Evolutionary conservation across 352 stramenopile genomes (phyloP), one percentile per base, ranked within the genome.

Genomic region (Phytophthora gonapodyides): DNA sequence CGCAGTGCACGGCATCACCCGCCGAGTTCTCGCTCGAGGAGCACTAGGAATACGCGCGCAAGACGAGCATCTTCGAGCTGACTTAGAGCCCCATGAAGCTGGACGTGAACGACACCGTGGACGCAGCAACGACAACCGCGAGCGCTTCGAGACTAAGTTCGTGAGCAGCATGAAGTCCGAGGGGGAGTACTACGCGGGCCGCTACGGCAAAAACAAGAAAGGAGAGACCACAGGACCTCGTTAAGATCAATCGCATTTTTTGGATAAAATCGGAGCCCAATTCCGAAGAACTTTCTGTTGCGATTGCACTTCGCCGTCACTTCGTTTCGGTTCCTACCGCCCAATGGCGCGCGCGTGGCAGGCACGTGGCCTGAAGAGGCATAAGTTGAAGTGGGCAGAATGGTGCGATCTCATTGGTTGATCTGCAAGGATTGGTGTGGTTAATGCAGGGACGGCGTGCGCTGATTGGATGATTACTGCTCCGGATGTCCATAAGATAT

Each of bases 101-200:
- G 37, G 82, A 94, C 42, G 87, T 96, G 49, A 85, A 88, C 49
- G 85, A 95, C 66, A 96, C 97, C 53, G 87, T 96, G 49, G 81
- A 31, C 88, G 90, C 52, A 96, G 97, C 71, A 92, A 91, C 62
- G 80, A 91, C 55, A 95, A 97, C 66, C 84, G 84, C 50, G 86
- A 94, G 48, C 83, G 85, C n/a, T 93, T 96, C 33, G 88, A 96
- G 67, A 94, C 94, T 75, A 97, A 97, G 75, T 96, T 96, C 69
- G 85, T 85, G 61, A 96, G 80, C 84, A 97, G 97, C 74, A 97
- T 96, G 88, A 88, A 96, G 75, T 80, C 90, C n/a, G 88, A 97
- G 64, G 80, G 92, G 46, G 88, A 97, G 71, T 97, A 97, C 72
- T 97, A 97, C 72, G 87, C 89, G 43, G 87, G 96, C 53, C 86